phyloP scores from a whole-genome alignment of 306 rosid genomes.

The Gastrolobium bilobum region DNA sequence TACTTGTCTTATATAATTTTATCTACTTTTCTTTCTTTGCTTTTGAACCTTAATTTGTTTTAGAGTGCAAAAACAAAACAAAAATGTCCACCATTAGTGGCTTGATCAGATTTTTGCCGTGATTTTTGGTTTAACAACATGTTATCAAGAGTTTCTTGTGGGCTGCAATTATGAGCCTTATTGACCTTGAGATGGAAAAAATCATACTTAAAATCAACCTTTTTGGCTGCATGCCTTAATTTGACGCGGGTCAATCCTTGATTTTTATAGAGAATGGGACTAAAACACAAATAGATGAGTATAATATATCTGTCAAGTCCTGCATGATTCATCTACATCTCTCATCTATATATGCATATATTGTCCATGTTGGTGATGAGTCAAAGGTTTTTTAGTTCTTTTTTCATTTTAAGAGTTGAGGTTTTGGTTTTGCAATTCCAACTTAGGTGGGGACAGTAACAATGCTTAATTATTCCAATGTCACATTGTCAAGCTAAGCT shows the following conservation, averaged over 20 bases:
- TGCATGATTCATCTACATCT: not conserved
- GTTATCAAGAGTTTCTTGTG: conserved; percentile 36
- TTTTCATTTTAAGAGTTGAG: not conserved
- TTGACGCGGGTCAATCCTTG: not conserved
- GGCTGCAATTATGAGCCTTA: conserved; percentile 39
- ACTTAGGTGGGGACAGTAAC: not conserved
- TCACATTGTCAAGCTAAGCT: conserved; percentile 16
- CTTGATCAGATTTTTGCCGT: conserved; percentile 41
- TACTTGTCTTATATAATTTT: conserved; percentile 60
- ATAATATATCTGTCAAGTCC: not conserved
- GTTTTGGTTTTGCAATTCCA: conserved; percentile 8
- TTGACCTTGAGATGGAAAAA: conserved; percentile 54
- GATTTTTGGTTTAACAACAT: conserved; percentile 43
- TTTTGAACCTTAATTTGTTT: conserved; percentile 50
- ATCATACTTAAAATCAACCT: conserved; percentile 17
- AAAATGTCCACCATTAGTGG: conserved; percentile 41
- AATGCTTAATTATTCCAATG: conserved; percentile 9
- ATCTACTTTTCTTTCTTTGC: conserved; percentile 46
- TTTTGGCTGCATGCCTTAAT: conserved; percentile 8
- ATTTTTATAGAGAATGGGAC: not conserved
- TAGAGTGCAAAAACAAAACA: conserved; percentile 25
- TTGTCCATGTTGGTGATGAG: not conserved
- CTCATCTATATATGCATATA: not conserved
- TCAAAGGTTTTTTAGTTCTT: not conserved
- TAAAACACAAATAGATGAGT: not conserved